A percentile compares a stretch with the other conserved stretches of the same genome.
Evolutionary conservation across 73 alveolate genomes (phyloP).

Genomic region (Stentor roeselii): DNA sequence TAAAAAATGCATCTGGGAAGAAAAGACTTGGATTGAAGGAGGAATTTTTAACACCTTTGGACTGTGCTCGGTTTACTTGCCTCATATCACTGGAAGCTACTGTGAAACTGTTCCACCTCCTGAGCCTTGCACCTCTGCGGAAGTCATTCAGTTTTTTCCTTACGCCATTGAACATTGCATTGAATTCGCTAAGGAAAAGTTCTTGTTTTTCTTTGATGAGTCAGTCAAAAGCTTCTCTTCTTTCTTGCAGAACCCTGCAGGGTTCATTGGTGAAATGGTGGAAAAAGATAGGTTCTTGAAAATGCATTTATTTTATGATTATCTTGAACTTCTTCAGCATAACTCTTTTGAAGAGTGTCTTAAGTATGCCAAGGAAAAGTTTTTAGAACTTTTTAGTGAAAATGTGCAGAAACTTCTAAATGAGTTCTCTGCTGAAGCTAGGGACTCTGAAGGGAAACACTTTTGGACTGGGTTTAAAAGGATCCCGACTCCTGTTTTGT

Average conservation of each 20-base stretch:
- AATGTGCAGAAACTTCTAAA: conserved; percentile 61
- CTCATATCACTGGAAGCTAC: conserved; percentile 85
- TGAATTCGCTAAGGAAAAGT: conserved; percentile 96
- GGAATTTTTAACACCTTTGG: conserved; percentile 96
- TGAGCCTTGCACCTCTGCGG: conserved; percentile 91
- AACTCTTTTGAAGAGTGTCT: conserved; percentile 72
- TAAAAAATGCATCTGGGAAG: conserved; percentile 87
- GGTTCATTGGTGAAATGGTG: conserved; percentile 55
- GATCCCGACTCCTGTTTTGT: conserved; percentile 77
- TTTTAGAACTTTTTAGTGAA: conserved; percentile 62
- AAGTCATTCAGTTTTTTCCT: conserved; percentile 96
- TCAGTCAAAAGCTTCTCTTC: conserved; percentile 41
- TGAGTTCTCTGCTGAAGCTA: conserved; percentile 86
- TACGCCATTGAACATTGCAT: conserved; percentile 93
- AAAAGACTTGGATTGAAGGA: conserved; percentile 87
- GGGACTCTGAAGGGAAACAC: conserved; percentile 86
- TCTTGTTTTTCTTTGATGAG: conserved; percentile 86
- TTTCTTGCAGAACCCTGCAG: conserved; percentile 75
- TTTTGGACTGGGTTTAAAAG: conserved; percentile 97
- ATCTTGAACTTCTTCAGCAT: conserved; percentile 56
- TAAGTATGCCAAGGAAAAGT: conserved; percentile 66
- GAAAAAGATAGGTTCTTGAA: conserved; percentile 68
- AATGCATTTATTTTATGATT: conserved; percentile 44
- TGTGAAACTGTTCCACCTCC: conserved; percentile 95
- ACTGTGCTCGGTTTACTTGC: conserved; percentile 84